phyloP scores from a whole-genome alignment of 2,329 filamentous ascomycete species.

The Lasiodiplodia theobromae region DNA sequence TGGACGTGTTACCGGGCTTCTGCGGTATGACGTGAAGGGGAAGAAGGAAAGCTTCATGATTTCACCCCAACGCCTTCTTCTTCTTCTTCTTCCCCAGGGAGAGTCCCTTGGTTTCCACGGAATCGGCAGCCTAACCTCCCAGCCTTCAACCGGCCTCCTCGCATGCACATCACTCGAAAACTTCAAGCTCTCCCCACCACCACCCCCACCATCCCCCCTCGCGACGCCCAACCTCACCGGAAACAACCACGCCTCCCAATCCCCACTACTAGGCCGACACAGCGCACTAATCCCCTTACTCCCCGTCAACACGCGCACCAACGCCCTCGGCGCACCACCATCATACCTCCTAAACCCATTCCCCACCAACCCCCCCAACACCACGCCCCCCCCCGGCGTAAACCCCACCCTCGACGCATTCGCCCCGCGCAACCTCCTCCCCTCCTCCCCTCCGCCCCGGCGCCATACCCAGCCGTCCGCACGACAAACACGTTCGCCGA shows the following conservation, averaged over 20 bases:
- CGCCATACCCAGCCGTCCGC: slow-evolving; percentile 9
- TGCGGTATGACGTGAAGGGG: too few relatives aligned
- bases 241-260: neutral
- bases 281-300: neutral
- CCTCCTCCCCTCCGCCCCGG: slow-evolving; percentile 29
- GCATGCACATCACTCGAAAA: neutral
- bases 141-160: neutral
- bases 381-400: neutral
- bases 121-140: neutral
- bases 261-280: neutral
- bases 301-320: neutral
- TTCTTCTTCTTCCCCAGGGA: too few relatives aligned
- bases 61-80: neutral
- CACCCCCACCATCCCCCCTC: neutral
- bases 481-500: slow-evolving; percentile 54
- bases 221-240: neutral
- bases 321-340: neutral
- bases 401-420: slow-evolving; percentile 3
- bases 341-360: neutral
- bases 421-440: slow-evolving; percentile 22
- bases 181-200: neutral
- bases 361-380: neutral
- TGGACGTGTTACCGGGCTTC: too few relatives aligned
- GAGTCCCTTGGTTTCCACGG: neutral
- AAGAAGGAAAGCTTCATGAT: too few relatives aligned